Evolutionary conservation across 805 yeast genomes (phyloP), one percentile per base, ranked within the genome.

Genomic region (Saturnispora quitensis): DNA sequence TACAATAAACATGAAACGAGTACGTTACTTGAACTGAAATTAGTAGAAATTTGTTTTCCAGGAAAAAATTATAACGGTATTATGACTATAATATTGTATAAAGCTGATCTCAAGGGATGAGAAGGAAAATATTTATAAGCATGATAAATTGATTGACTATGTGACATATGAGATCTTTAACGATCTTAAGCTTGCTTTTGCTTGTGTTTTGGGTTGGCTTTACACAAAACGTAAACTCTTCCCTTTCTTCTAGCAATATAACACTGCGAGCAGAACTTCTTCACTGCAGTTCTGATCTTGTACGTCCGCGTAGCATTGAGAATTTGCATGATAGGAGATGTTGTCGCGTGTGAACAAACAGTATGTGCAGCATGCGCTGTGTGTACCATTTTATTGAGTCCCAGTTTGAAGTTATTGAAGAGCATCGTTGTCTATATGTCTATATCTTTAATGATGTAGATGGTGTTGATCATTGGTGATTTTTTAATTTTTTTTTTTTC

Each of bases 161-260:
- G 24, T 40, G 44, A 40, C 17, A 24, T 22, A 40, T 20, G 17
- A n/a, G 20, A 43, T 43, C 28, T n/a, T 12, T 25, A 20, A 5
- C 34, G 7, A 7, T 22, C 17, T 64, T 66, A 83, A 60, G 88
- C 88, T 68, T 88, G 96, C 68, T 96, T 87, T 70, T 90, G 97
- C 70, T 90, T 90, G 70, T 90, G 98, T 66, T 88, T 89, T 56
- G 89, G 89, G 66, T 90, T 88, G 46, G 93, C 75, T 68, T 90
- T 93, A 75, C 99, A 91, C 65, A 87, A 84, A 40, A 93, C 96
- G 58, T 88, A 89, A 12, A 90, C 91, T 62, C 93, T 77, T 42
- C 99, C 99, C 71, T 90, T 93, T 69, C 98, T 84, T 70, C 95
- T 85, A 10, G 93, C 97, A 69, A 88, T 79, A 60, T 84, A 86